Base-by-base conservation (phyloP, 768 basidiomycete genomes). In the Ramaria sp. region DNA sequence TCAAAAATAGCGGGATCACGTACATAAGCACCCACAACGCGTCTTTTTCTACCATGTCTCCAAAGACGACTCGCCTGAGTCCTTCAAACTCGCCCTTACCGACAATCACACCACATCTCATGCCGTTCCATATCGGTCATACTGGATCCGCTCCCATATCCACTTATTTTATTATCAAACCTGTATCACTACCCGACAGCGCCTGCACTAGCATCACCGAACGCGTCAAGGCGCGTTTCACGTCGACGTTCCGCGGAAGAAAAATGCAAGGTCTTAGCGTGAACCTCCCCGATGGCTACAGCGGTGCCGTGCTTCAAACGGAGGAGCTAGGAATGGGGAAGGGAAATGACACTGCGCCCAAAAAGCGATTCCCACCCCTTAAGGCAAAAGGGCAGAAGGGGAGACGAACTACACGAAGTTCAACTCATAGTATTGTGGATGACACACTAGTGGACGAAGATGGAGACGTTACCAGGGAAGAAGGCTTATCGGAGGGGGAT, bases 91-190 rank as follows among this genome's bases (percentile, higher is more conserved):
- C 51, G 22, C 32, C 62, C 15, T 59, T 77, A 9, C 63, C 69
- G n/a, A 55, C 59, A 64, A 79, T 77, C 45, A 70, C 68, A 2
- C 87, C 85, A 0, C 75, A 82, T 62, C 73, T 93, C 28, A 88
- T 93, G 85, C 89, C 89, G 4, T 92, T 93, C 58, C 80, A 84
- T 60, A 81, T 91, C 45, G 67, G 73, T 12, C 79, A 88, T 65
- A 71, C 75, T 9, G 89, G 89, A 0, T 74, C 75, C 18, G 88
- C 88, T 1, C 80, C 82, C 5, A 70, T 91, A 16, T 83, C 83
- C 3, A 82, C 83, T 5, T 92, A 82, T 65, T 81, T 91, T 65
- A 76, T 74, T 43, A 71, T 82, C 50, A 74, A 74, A 52, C 65
- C 70, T 3, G 63, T 62, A n/a, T 64, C 65, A 3, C 34, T 62